Evolutionary conservation across 805 yeast species (phyloP), one percentile per base, ranked within the genome.

Genomic region (Metschnikowia matae): DNA sequence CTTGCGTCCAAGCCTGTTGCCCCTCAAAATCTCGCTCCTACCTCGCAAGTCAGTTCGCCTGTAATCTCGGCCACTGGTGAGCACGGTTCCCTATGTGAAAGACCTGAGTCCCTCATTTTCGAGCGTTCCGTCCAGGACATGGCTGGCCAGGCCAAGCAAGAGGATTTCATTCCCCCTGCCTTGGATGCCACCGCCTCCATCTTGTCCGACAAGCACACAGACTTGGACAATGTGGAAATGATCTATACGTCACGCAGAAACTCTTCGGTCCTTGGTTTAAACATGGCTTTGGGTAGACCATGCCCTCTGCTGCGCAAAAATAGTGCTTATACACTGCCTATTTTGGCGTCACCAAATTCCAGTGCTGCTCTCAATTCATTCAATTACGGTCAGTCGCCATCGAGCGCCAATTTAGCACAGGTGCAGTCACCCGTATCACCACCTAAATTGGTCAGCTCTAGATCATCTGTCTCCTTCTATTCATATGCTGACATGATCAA

Each of bases 401-500:
- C 41, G 29, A 44, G 45, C 38, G 40, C 40, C 35, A 34, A 17
- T 41, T 40, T 42, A 26, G 44, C 51, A 11, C 61, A 59, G 39
- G 53, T 57, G 17, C 62, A 55, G 44, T 62, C 68, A 8, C 74
- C 74, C 17, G 56, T 65, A 21, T 65, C 73, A n/a, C 76, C 79
- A 6, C 75, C 77, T 15, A 68, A 68, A 45, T 61, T 66, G 55
- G 63, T 68, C 23, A 56, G 61, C 43, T 66, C 74, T 11, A 65
- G 65, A 41, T 70, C 75, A 4, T 62, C 73, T 1, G 66, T 77
- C 18, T 73, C 77, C 36, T 87, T 87, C 63, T 85, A 82, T 62
- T 84, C 90, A 2, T 88, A 85, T 65, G 95, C 92, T 3, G 96
- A 88, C 59, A 78, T 88, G 80, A 77, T 86, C 53, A 79, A 74